A percentile compares a stretch with the other conserved stretches of the same genome.
phyloP scores from a whole-genome alignment of 2,329 filamentous ascomycete species.

The Knoxdaviesia proteae region DNA sequence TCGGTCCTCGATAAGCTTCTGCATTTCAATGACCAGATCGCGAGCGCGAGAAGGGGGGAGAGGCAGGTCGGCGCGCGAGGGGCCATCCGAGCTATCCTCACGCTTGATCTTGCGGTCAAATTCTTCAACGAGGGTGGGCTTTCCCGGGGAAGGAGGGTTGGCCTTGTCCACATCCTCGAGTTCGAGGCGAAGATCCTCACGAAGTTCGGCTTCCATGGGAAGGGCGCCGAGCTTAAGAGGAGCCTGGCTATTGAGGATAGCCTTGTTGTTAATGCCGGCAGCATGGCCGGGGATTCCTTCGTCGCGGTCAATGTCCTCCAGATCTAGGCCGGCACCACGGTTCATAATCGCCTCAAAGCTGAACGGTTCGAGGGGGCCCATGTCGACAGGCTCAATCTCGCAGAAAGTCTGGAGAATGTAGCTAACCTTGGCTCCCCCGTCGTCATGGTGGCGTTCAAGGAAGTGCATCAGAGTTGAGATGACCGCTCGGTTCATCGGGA shows the following conservation, averaged over 20 bases:
- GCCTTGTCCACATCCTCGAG: slow-evolving; percentile 68
- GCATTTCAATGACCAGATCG: slow-evolving; percentile 85
- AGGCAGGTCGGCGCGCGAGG: slow-evolving; percentile 58
- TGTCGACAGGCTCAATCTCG: slow-evolving; percentile 33
- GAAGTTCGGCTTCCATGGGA: slow-evolving; percentile 63
- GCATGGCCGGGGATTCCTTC: slow-evolving; percentile 44
- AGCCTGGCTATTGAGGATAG: slow-evolving; percentile 33
- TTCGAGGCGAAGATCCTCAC: slow-evolving; percentile 71
- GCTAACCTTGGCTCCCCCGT: slow-evolving; percentile 60
- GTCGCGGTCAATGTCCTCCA: slow-evolving; percentile 40
- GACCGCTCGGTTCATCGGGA: slow-evolving; percentile 73
- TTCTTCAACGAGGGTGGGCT: slow-evolving; percentile 59
- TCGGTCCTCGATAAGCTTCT: slow-evolving; percentile 79
- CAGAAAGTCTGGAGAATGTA: slow-evolving; percentile 46
- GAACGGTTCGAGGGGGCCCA: slow-evolving; percentile 42
- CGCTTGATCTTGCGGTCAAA: slow-evolving; percentile 78
- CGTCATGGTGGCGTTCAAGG: slow-evolving; percentile 66
- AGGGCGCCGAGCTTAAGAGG: slow-evolving; percentile 59
- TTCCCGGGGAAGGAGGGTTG: slow-evolving; percentile 49
- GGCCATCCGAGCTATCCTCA: slow-evolving; percentile 71
- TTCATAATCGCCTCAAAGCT: slow-evolving; percentile 40
- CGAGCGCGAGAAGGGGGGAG: slow-evolving; percentile 72
- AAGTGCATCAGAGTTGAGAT: slow-evolving; percentile 72
- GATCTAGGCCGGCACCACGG: slow-evolving; percentile 35
- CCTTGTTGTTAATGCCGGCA: slow-evolving; percentile 38